Base-by-base conservation (phyloP, 1,284 basidiomycete genomes). In the Boletus sp. region DNA sequence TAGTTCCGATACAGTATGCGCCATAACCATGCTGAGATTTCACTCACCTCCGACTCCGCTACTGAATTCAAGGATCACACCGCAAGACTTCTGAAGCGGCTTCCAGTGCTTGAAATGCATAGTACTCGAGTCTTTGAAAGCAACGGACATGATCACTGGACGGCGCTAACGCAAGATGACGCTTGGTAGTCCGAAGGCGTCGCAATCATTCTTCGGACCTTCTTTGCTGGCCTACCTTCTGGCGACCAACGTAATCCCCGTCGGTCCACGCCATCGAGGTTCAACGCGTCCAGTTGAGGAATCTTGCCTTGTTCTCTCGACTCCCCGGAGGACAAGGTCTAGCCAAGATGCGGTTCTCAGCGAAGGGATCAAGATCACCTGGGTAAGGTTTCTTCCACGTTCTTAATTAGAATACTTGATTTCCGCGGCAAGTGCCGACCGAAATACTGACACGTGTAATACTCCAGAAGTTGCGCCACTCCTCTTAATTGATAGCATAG, bases 201-300 rank as follows among this genome's bases (percentile, higher is more conserved):
- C 65, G 63, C 67, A 49, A 67, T 67, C 53, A 50, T 35, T 44
- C 52, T 48, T 56, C 42, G 18, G 16, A 29, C 11, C 57, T 71
- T 71, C 67, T 57, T 46, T 55, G 27, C 36, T 69, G 39, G 37
- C 31, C 53, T 51, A 29, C 29, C 56, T 68, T 67, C 63, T 36
- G 46, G 51, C 24, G 46, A 20, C 48, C 24, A 47, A 52, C 54
- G 53, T 61, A 64, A 71, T 64, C 56, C 52, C 67, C 69, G 69
- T 51, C 42, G 41, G 35, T 42, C 41, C 16, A 18, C 24, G 45
- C 45, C 37, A 36, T 36, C 36, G 15, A 44, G 27, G 36, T 67
- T 45, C 27, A 24, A 51, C 24, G 20, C 42, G 20, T 35, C 39
- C 41, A 51, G 48, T 29, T 48, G 41, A 41, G n/a, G 39, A 47